Base-by-base conservation (phyloP, 345 rosid species). In the Gossypium ekmanianum region DNA sequence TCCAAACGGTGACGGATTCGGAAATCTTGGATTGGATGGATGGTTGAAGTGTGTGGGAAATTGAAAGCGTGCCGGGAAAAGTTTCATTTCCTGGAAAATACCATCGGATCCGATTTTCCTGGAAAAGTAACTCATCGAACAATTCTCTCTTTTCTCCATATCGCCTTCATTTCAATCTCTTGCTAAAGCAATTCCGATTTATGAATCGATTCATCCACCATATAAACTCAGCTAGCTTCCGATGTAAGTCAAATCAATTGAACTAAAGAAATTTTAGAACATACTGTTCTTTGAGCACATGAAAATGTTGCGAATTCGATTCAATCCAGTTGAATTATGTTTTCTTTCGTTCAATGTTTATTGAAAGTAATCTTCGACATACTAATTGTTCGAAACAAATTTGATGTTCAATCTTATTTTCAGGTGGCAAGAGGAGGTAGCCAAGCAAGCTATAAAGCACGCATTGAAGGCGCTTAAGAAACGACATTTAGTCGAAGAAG, bases 401-500 rank as follows among this genome's bases (percentile, higher is more conserved):
- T 57, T 61, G 48, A 22, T 61, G 14, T 18, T 17, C 7, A 4
- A 17, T 43, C 67, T 9, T 72, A 13, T 72, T 26, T 80, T 22
- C 85, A 88, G 95, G 88, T 86, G 84, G 54, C 84, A 72, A 44
- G 91, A 88, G 61, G 88, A 87, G 72, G 75, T 80, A 71, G 90
- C 92, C 16, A 80, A 69, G 78, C 91, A 85, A 71, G 96, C 96
- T 7, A 88, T 95, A 70, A 88, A 82, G 73, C 96, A 95, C 71
- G 98, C 99, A 34, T 72, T 92, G 74, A 88, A 87, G 81, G 94
- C 98, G 76, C 73, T 94, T 24, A 83, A 90, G 79, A 88, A 86
- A 78, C 92, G 98, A 75, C 97, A 92, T 86, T 89, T 88, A 79
- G 78, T 88, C 0, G 99, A 94, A 77, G 98, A 95, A 89, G 93